Base-by-base conservation (phyloP, 208 protist species). In the Crithidia thermophila region DNA sequence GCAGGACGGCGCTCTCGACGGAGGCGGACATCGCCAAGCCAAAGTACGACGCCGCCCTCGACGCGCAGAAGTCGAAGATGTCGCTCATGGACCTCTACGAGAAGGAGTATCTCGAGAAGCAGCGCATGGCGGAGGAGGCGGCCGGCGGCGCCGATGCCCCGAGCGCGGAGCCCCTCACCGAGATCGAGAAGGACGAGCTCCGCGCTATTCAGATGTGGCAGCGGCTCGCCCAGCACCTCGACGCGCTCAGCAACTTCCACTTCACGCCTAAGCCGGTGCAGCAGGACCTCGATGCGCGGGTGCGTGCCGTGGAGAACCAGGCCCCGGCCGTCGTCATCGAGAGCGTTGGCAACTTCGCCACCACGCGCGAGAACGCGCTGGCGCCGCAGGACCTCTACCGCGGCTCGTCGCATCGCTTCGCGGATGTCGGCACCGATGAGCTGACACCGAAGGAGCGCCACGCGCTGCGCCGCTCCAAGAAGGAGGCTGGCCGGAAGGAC, bases 81-180 rank as follows among this genome's bases (percentile, higher is more conserved):
- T 94, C 87, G 4, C 71, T 97, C 34, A 94, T 94, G 85, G 92
- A 97, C 62, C 74, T 97, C 16, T 95, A 97, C 77, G 92, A 97
- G 79, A 95, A 94, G 81, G 89, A 97, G 50, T 97, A 82, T 62
- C 65, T 95, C 33, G 88, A 93, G 59, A 90, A 88, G 56, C 68
- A 77, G 74, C 78, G 84, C 21, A 61, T 72, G 49, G 84, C 84
- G 7, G 86, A 93, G 58, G 89, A 91, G 63, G 76, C 60, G 2
- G 72, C 61, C 2, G 76, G 61, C 30, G 84, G 75, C 25, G 56
- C 46, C 13, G 76, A 69, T 3, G 73, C 67, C 0, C 63, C 71
- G 6, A 79, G 75, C 18, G 86, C 92, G 28, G 87, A 95, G 72
- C 89, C 88, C 16, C 84, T 97, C 33, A 97, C 92, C 21, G 88